phyloP scores from a whole-genome alignment of 306 rosid genomes.

The Phaseolus lunatus region DNA sequence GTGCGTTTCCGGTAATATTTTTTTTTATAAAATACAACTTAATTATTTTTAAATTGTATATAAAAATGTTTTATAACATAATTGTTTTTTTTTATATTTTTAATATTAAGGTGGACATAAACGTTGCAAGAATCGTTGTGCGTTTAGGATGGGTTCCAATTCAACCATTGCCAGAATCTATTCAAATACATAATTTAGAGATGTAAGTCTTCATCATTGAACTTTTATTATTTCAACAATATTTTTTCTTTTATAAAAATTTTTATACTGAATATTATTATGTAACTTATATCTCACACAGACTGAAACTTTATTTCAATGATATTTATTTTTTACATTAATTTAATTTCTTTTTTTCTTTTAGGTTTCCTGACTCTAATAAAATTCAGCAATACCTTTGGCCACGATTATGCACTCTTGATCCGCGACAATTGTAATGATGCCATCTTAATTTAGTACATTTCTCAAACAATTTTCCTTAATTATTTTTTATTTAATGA shows the following conservation, averaged over 20 bases:
- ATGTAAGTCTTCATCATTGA: constrained; percentile 48
- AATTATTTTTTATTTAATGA: too few relatives aligned
- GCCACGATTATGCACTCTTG: constrained; percentile 65
- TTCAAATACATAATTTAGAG: constrained; percentile 65
- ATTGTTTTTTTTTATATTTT: neutral
- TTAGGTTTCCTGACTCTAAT: constrained; percentile 66
- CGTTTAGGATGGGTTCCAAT: constrained; percentile 94
- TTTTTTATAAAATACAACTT: neutral
- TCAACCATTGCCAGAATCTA: constrained; percentile 65
- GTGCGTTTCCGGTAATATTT: constrained; percentile 76
- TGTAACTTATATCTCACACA: too few relatives aligned
- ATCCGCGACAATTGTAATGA: constrained; percentile 55
- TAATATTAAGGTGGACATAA: constrained; percentile 70
- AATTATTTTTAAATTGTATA: neutral
- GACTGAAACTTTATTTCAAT: too few relatives aligned
- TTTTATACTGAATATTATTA: too few relatives aligned
- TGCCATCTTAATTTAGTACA: too few relatives aligned
- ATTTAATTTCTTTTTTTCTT: neutral
- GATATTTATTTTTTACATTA: neutral
- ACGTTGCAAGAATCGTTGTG: constrained; percentile 77
- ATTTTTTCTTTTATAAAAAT: too few relatives aligned
- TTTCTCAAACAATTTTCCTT: too few relatives aligned
- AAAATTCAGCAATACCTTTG: constrained; percentile 75
- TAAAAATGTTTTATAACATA: neutral
- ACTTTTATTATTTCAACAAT: neutral